Percentiles rank a stretch among this genome's conserved stretches.
These are phyloP conservation scores for Funneliformis mosseae DNA, from an alignment of 192 early-diverging fungal species.

Conservation along the genomic window DNA sequence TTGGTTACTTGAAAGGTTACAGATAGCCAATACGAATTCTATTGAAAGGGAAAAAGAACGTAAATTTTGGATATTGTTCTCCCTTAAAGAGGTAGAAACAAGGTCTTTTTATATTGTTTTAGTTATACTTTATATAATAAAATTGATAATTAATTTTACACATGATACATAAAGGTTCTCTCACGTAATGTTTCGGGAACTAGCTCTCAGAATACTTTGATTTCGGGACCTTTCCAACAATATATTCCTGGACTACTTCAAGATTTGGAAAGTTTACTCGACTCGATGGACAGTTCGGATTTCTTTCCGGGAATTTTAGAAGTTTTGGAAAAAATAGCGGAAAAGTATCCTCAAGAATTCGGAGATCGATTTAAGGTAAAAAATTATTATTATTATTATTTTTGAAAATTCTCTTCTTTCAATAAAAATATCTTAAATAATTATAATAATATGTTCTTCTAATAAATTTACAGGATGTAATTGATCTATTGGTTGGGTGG, in stretches of 20 bases:
- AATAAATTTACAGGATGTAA: conserved; percentile 45
- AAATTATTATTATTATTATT: neutral
- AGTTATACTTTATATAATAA: neutral
- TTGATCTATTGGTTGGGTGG: conserved; percentile 75
- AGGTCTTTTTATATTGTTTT: neutral
- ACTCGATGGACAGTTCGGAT: conserved; percentile 30
- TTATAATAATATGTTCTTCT: neutral
- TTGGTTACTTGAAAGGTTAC: conserved; percentile 33
- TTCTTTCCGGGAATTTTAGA: conserved; percentile 27
- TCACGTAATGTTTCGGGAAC: neutral
- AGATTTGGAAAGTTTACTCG: conserved; percentile 28
- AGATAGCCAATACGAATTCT: neutral
- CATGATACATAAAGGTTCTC: neutral
- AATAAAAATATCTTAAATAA: neutral
- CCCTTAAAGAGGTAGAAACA: conserved; percentile 22
- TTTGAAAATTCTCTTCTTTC: too few relatives aligned
- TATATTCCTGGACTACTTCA: conserved; percentile 8
- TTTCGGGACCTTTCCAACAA: neutral
- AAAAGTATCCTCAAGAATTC: conserved; percentile 31
- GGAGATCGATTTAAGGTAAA: conserved; percentile 28
- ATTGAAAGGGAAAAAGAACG: conserved; percentile 30
- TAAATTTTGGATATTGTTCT: conserved; percentile 28
- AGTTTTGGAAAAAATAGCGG: conserved; percentile 29
- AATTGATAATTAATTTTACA: neutral
- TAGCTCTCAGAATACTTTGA: neutral